Base-by-base conservation (phyloP, 2,329 filamentous ascomycete species). In the Fusarium guadeloupense region DNA sequence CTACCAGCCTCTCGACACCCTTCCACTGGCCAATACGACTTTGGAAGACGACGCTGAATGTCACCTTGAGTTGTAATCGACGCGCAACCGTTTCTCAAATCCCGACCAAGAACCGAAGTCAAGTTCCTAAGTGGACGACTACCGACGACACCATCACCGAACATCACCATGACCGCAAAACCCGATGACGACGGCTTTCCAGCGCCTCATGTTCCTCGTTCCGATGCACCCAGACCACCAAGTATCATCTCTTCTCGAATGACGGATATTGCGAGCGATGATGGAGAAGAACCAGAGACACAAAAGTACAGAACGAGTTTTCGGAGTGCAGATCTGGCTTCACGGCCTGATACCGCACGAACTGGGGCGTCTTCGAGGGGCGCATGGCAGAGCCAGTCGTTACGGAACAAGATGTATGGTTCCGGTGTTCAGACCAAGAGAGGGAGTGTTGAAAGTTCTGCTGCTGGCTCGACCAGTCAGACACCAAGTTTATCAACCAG, bases 221-320 rank as follows among this genome's bases (percentile, higher is more conserved):
- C 75, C 70, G 72, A 79, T 35, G 71, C 76, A 37, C 73, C 79
- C 54, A 82, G 84, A 26, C 81, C 84, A 19, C 81, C 86, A 40
- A 90, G 88, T 62, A 82, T 90, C 54, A 89, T 91, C 47, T 91
- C 89, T 23, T 90, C 88, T 54, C 86, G 86, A 58, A 88, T 91
- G 83, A 91, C 88, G 26, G 85, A 88, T 58, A 84, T 87, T 56
- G 81, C 77, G 21, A 85, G 82, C 17, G 83, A 87, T 47, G 83
- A 87, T 64, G 84, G 82, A 17, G 79, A 77, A 37, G 78, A 80
- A 14, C 69, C 70, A 33, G 77, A 78, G 28, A 66, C 71, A 30
- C 73, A 74, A 17, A 54, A 50, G 14, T 54, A 67, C 14, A 57
- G 65, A 45, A 66, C 65, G 42, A 66, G 72, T 56, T 68, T 72